Base-by-base conservation (phyloP, 495 filamentous ascomycete genomes). In the Trichoderma asperelloides region DNA sequence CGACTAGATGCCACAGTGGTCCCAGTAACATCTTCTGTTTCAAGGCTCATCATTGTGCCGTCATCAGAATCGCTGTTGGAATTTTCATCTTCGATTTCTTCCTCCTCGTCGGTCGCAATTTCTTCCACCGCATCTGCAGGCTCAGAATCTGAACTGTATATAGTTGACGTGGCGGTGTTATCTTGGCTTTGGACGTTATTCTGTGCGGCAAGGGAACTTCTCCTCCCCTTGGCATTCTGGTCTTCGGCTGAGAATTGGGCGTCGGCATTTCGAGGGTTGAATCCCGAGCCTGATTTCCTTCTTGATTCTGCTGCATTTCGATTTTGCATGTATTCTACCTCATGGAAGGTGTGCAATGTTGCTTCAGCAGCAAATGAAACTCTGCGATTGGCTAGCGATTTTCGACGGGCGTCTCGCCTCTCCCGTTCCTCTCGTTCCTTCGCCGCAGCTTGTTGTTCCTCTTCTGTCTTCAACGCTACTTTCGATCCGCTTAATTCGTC, bases 301-400 rank as follows among this genome's bases (percentile, higher is more conserved):
- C 90, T 87, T 9, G 91, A 86, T 11, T 91, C 84, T 40, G 91
- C 93, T 5, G 92, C 96, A 16, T 89, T 91, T 0, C 92, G 96
- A 40, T 96, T 92, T 68, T 92, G 91, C 68, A 88, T 85, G 66
- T 94, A 89, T 70, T 98, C 94, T 3, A 96, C 85, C 65, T 97
- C 93, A 73, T 97, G 93, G 87, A 96, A 99, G 3, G 95, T 99
- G 74, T 99, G 95, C 40, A 99, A 80, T 11, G 95, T 99, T 16
- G 95, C 95, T 77, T 99, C 95, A 1, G 95, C 95, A 6, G 95
- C 95, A 74, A 99, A 99, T 0, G 94, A 97, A 47, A 99, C 95
- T 67, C 95, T 87, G 71, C 96, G 90, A 76, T 95, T 94, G 40
- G 91, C 92, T 68, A 96, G 84, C 1, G 93, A 97, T 72, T 97